phyloP scores from a whole-genome alignment of 441 rosid species.

The Adansonia gregorii region DNA sequence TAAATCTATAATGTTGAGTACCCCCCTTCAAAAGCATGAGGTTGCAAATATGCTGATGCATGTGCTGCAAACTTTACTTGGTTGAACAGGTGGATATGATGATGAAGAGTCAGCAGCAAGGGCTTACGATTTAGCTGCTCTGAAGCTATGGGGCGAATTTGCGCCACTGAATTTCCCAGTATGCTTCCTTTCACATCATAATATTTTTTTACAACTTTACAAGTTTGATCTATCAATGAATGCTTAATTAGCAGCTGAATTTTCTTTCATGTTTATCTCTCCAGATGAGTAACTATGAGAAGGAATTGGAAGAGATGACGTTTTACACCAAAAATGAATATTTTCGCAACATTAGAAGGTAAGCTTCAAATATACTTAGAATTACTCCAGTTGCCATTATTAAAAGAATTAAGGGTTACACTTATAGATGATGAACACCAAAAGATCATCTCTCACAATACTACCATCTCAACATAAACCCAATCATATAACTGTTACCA shows the following conservation, averaged over 20 bases:
- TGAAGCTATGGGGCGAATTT: slow-evolving; percentile 18
- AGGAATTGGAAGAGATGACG: slow-evolving; percentile 33
- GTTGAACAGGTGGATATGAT: slow-evolving; percentile 21
- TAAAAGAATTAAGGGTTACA: too few species aligned
- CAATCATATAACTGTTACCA: too few species aligned
- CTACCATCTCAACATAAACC: too few species aligned
- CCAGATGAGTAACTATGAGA: slow-evolving; percentile 20
- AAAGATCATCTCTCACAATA: too few species aligned
- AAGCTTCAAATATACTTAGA: background rate
- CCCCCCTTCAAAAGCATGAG: too few species aligned
- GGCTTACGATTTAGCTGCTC: slow-evolving; percentile 31
- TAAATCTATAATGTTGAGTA: too few species aligned
- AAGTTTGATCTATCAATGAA: background rate
- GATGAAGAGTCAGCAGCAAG: slow-evolving; percentile 17
- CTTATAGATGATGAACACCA: too few species aligned
- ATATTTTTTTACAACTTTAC: background rate
- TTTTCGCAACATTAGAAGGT: slow-evolving; percentile 28
- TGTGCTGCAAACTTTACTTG: background rate
- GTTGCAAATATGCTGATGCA: too few species aligned
- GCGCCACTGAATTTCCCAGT: slow-evolving; percentile 23
- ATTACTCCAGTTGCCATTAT: background rate
- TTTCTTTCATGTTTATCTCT: background rate
- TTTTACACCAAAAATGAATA: slow-evolving; percentile 15
- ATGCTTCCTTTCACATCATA: background rate
- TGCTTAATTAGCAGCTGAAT: background rate